These are phyloP conservation scores for Blastomyces percursus DNA, from an alignment of 2,329 filamentous ascomycete species.

Conservation along the genomic window DNA sequence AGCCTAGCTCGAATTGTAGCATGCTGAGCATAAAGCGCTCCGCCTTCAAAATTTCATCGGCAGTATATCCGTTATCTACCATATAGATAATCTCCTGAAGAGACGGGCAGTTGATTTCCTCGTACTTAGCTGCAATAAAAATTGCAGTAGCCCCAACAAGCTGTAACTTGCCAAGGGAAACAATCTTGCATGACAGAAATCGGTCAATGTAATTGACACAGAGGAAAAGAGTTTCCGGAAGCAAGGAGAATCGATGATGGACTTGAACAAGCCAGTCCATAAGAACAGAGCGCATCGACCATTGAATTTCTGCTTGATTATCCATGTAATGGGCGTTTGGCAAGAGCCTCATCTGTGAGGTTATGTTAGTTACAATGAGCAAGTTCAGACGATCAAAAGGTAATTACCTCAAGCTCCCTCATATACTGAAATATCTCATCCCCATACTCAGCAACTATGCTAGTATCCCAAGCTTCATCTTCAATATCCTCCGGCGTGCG, in stretches of 20 bases:
- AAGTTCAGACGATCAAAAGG: neutral
- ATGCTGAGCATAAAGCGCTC: constrained; percentile 98
- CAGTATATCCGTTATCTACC: constrained; percentile 84
- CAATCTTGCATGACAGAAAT: constrained; percentile 87
- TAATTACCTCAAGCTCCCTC: constrained; percentile 68
- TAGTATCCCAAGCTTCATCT: constrained; percentile 85
- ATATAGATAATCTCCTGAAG: constrained; percentile 95
- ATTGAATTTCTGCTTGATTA: constrained; percentile 90
- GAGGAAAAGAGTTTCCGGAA: constrained; percentile 91
- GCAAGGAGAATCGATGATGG: constrained; percentile 76
- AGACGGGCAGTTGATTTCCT: constrained; percentile 96
- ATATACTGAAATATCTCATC: constrained; percentile 95
- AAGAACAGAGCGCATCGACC: constrained; percentile 94
- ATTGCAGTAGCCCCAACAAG: constrained; percentile 92
- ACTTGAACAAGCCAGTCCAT: constrained; percentile 99
- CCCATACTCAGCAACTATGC: constrained; percentile 94
- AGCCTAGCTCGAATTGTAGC: constrained; percentile 89
- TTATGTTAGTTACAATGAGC: constrained; percentile 16
- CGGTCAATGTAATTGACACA: constrained; percentile 96
- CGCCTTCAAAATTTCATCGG: constrained; percentile 89
- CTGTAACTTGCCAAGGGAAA: constrained; percentile 89
- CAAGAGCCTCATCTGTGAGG: constrained; percentile 57
- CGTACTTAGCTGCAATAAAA: constrained; percentile 93
- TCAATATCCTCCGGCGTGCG: constrained; percentile 64
- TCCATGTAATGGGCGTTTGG: constrained; percentile 96